These are phyloP conservation scores for Tympanopsis confertula DNA, from an alignment of 2,329 filamentous ascomycete species.

Conservation along the genomic window DNA sequence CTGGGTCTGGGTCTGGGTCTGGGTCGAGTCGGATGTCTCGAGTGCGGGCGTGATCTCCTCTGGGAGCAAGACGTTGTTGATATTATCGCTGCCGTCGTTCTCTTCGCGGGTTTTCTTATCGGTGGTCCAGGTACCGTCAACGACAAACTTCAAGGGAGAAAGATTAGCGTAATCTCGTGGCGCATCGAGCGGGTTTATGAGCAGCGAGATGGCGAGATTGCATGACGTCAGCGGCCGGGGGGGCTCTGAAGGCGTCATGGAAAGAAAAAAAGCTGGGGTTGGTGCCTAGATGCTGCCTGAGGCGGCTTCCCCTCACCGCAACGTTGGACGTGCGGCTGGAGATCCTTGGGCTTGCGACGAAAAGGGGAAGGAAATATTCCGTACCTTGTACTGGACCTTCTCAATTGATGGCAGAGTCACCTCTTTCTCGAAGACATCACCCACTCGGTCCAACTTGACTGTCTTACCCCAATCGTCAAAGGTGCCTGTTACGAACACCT, in stretches of 20 bases:
- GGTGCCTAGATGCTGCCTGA: too few species aligned
- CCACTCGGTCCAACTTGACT: slow-evolving; percentile 41
- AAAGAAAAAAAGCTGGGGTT: too few species aligned
- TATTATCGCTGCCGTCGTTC: slow-evolving; percentile 42
- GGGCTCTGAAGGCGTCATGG: too few species aligned
- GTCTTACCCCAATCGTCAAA: slow-evolving; percentile 56
- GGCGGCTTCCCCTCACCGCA: too few species aligned
- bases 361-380: slow-evolving; percentile 10
- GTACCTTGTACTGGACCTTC: slow-evolving; percentile 53
- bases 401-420: slow-evolving; percentile 36
- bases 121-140: slow-evolving; percentile 50
- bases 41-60: slow-evolving; percentile 34
- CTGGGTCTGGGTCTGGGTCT: slow-evolving; percentile 4
- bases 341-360: not conserved
- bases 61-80: slow-evolving; percentile 51
- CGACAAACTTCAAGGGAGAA: slow-evolving; percentile 38
- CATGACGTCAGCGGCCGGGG: not conserved
- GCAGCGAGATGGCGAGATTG: not conserved
- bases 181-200: not conserved
- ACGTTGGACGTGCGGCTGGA: slow-evolving; percentile 1
- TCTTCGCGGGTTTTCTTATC: slow-evolving; percentile 44
- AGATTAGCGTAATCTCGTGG: too few species aligned
- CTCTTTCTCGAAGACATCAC: slow-evolving; percentile 36
- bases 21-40: slow-evolving; percentile 18
- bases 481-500: slow-evolving; percentile 53